Percentiles rank a stretch among this genome's conserved stretches.
These are phyloP conservation scores for Thalassiosira profunda DNA, from an alignment of 108 stramenopile species.

Conservation along the genomic window DNA sequence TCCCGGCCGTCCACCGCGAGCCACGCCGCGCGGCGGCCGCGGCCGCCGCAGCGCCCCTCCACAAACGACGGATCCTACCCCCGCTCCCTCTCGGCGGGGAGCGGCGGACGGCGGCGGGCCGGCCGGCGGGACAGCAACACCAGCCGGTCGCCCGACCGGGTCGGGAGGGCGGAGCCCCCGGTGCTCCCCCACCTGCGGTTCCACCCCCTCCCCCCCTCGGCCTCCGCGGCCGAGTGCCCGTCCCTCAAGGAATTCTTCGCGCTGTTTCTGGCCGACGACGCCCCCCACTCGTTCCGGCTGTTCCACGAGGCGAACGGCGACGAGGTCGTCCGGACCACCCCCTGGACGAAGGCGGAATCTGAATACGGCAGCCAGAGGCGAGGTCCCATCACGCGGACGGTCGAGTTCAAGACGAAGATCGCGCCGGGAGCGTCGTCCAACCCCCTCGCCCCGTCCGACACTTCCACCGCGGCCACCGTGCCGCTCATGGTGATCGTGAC, in stretches of 20 bases:
- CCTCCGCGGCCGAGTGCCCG: constrained; percentile 19
- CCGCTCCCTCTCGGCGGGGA: not conserved
- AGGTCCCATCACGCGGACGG: constrained; percentile 14
- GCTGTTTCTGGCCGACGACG: constrained; percentile 70
- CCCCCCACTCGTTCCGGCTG: constrained; percentile 57
- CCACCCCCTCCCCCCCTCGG: constrained; percentile 19
- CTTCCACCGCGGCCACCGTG: not conserved
- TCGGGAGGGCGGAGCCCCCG: not conserved
- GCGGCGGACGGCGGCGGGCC: not conserved
- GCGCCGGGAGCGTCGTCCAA: constrained; percentile 19
- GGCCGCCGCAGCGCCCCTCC: not conserved
- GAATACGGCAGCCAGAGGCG: not conserved
- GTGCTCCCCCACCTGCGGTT: constrained; percentile 41
- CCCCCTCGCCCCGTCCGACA: constrained; percentile 2
- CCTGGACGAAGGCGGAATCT: constrained; percentile 14
- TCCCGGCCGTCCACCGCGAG: not conserved
- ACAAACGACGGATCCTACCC: not conserved
- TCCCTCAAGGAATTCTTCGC: constrained; percentile 61
- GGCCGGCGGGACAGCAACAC: not conserved
- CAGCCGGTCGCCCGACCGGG: not conserved
- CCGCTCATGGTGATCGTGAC: not conserved
- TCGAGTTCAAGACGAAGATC: constrained; percentile 27
- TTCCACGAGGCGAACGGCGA: constrained; percentile 61
- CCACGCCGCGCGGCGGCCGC: not conserved
- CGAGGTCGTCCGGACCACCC: constrained; percentile 17